Conservation (phyloP, 177 flowering plant species). For the Tripterygium wilfordii region DNA sequence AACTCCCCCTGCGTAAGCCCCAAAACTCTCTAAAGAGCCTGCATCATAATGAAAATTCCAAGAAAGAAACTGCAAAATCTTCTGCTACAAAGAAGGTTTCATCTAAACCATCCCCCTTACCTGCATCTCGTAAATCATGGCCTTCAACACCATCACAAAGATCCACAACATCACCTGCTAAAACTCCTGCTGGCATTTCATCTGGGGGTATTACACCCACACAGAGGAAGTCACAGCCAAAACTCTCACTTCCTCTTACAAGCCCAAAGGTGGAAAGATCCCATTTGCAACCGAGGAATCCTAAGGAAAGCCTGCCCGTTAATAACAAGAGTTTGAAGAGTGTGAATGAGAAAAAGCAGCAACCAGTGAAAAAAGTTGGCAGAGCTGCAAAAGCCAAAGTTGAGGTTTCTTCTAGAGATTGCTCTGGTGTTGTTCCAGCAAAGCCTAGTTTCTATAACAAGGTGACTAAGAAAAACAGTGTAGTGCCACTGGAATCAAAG, state of each 20-base stretch:
- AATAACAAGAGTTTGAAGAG: slow-evolving; percentile 25
- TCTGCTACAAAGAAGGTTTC: slow-evolving; percentile 35
- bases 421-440: slow-evolving; percentile 28
- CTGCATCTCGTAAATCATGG: slow-evolving; percentile 75
- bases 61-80: slow-evolving; percentile 47
- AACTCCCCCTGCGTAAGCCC: slow-evolving; percentile 24
- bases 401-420: slow-evolving; percentile 26
- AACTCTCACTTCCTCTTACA: slow-evolving; percentile 31
- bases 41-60: slow-evolving; percentile 36
- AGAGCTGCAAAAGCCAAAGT: slow-evolving; percentile 37
- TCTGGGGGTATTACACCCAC: slow-evolving; percentile 37
- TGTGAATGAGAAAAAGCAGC: slow-evolving; percentile 36
- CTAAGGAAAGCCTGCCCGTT: slow-evolving; percentile 24
- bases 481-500: slow-evolving; percentile 82
- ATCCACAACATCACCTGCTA: slow-evolving; percentile 38
- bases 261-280: slow-evolving; percentile 42
- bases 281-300: slow-evolving; percentile 25
- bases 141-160: slow-evolving; percentile 60
- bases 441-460: slow-evolving; percentile 57
- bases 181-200: slow-evolving; percentile 26
- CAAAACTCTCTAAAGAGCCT: slow-evolving; percentile 29
- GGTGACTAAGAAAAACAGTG: slow-evolving; percentile 73
- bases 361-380: slow-evolving; percentile 19
- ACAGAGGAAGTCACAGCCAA: slow-evolving; percentile 40
- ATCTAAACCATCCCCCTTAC: slow-evolving; percentile 47